A percentile compares a stretch with the other conserved stretches of the same genome.
Conservation (phyloP, 2,329 filamentous ascomycete species). For the Fusarium nanum region DNA sequence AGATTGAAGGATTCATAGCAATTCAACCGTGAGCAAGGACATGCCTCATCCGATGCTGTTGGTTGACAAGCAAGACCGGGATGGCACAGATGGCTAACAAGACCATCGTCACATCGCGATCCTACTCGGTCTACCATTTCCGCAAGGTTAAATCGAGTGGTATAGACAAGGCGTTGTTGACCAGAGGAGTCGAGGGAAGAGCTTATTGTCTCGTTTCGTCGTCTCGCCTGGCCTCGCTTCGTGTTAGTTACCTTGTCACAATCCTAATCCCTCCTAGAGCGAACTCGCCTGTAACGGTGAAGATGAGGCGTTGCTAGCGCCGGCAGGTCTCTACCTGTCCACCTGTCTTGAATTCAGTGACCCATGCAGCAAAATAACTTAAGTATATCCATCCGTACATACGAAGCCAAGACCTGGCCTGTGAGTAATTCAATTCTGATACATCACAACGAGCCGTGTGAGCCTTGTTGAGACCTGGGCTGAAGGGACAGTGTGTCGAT, state of each 20-base stretch:
- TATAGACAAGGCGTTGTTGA: neutral
- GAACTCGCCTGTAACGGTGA: conserved; percentile 38
- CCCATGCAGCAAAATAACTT: neutral
- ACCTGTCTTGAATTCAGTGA: neutral
- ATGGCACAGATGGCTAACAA: neutral
- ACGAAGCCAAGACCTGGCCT: conserved; percentile 11
- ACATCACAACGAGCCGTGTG: conserved; percentile 11
- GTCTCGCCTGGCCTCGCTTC: conserved; percentile 12
- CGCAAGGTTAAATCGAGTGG: neutral
- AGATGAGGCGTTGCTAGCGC: conserved; percentile 39
- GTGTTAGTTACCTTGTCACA: conserved; percentile 2
- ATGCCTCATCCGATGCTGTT: neutral
- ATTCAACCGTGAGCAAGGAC: conserved; percentile 1
- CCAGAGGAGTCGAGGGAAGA: neutral
- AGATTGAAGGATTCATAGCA: neutral
- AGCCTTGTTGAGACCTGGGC: conserved; percentile 16
- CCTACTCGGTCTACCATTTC: neutral
- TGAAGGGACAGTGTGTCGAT: conserved; percentile 6
- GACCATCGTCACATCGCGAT: neutral
- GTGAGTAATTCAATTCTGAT: conserved; percentile 9
- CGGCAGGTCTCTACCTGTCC: conserved; percentile 19
- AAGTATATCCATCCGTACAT: neutral
- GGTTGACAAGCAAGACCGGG: neutral
- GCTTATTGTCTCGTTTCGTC: neutral
- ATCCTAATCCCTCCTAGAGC: conserved; percentile 11